These are phyloP conservation scores for Neocucurbitaria cava DNA, from an alignment of 2,329 filamentous ascomycete genomes.

Conservation along the genomic window DNA sequence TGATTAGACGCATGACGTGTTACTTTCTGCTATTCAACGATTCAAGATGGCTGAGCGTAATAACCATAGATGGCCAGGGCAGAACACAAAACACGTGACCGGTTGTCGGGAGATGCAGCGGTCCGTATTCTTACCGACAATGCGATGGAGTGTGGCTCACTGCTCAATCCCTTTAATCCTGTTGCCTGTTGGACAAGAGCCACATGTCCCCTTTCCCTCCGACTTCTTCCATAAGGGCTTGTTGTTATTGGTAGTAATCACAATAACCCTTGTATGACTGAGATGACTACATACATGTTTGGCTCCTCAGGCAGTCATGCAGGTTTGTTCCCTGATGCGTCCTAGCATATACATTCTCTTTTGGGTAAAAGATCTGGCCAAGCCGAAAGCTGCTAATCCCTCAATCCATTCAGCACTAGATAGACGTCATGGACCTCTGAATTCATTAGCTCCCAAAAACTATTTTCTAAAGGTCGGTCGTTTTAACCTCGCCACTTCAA, in stretches of 20 bases:
- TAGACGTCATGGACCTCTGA: too few relatives aligned
- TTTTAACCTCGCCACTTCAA: too few relatives aligned
- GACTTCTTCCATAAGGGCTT: neutral
- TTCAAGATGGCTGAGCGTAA: neutral
- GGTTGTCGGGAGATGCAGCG: slow-evolving; percentile 4
- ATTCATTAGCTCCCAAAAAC: too few relatives aligned
- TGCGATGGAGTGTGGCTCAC: neutral
- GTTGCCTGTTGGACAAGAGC: neutral
- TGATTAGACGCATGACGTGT: neutral
- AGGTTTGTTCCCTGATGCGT: neutral
- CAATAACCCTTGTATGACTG: neutral
- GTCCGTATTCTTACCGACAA: slow-evolving; percentile 1
- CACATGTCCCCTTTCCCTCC: neutral
- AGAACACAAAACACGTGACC: neutral
- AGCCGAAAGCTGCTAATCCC: too few relatives aligned
- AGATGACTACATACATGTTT: neutral
- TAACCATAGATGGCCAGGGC: neutral
- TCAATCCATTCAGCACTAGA: too few relatives aligned
- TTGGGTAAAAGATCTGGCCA: neutral
- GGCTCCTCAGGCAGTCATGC: neutral
- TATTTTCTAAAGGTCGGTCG: too few relatives aligned
- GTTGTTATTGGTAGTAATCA: neutral
- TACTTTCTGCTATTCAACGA: neutral
- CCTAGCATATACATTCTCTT: neutral
- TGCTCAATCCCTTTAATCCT: neutral